Percentiles rank a stretch among this genome's conserved stretches.
phyloP scores from a whole-genome alignment of 805 yeast genomes.

The Pichia kluyveri region DNA sequence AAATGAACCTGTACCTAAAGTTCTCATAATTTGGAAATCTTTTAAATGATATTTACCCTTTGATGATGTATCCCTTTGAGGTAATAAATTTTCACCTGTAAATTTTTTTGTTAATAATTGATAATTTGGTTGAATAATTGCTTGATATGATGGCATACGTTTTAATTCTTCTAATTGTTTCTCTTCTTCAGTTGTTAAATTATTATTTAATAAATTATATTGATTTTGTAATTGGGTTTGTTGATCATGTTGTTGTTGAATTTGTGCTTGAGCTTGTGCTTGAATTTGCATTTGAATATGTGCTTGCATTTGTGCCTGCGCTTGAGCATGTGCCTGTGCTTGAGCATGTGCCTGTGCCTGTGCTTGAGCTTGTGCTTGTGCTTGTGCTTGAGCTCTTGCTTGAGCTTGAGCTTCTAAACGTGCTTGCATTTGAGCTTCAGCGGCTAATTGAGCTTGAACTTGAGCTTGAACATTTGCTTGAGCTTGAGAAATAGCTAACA shows the following conservation, averaged over 20 bases:
- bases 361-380: not conserved
- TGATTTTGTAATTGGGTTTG: conserved; percentile 4
- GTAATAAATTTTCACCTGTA: conserved; percentile 21
- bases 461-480: not conserved
- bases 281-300: not conserved
- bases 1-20: conserved; percentile 54
- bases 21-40: conserved; percentile 48
- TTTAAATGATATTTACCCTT: conserved; percentile 49
- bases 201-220: not conserved
- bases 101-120: conserved; percentile 19
- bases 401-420: not conserved
- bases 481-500: not conserved
- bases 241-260: conserved; percentile 1
- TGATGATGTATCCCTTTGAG: conserved; percentile 33
- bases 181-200: conserved; percentile 20
- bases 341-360: not conserved
- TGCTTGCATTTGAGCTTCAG: too few species aligned
- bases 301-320: conserved; percentile 1
- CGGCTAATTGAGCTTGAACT: not conserved
- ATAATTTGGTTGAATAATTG: conserved; percentile 27
- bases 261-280: not conserved
- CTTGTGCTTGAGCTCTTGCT: not conserved
- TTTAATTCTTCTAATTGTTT: conserved; percentile 23
- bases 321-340: not conserved
- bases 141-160: conserved; percentile 28